Evolutionary conservation across 75 land plant species (phyloP).

Genomic region (Adiantum capillusveneris): DNA sequence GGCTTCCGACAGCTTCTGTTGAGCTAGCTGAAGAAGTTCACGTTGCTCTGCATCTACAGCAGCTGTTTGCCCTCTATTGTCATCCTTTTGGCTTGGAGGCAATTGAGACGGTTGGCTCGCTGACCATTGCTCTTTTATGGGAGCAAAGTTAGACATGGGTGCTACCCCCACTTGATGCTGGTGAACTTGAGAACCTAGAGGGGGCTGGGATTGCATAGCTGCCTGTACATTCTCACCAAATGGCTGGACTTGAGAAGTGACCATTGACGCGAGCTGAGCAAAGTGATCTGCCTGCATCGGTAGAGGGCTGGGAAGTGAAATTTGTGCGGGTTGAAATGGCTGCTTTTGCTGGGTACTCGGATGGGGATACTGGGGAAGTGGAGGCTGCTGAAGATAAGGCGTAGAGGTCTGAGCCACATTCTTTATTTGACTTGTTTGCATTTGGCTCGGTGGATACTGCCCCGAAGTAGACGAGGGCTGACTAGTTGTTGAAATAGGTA

Average conservation of each 20-base stretch:
- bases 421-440: neutral
- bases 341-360: neutral
- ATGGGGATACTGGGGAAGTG: conserved; percentile 5
- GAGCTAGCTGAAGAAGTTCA: conserved; percentile 5
- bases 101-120: too few relatives aligned
- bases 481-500: too few relatives aligned
- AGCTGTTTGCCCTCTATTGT: neutral
- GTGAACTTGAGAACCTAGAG: neutral
- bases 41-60: neutral
- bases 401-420: neutral
- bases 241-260: neutral
- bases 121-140: too few relatives aligned
- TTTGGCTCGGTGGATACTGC: neutral
- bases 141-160: neutral
- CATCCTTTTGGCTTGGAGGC: neutral
- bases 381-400: neutral
- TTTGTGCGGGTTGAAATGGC: neutral
- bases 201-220: neutral
- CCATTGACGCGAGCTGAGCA: neutral
- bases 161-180: neutral
- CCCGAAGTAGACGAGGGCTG: too few relatives aligned
- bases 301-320: neutral
- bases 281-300: conserved; percentile 1
- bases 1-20: conserved; percentile 12
- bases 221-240: conserved; percentile 4